Percentiles rank a stretch among this genome's conserved stretches.
Evolutionary conservation across 306 rosid species (phyloP).

Genomic region (Citrullus amarus): DNA sequence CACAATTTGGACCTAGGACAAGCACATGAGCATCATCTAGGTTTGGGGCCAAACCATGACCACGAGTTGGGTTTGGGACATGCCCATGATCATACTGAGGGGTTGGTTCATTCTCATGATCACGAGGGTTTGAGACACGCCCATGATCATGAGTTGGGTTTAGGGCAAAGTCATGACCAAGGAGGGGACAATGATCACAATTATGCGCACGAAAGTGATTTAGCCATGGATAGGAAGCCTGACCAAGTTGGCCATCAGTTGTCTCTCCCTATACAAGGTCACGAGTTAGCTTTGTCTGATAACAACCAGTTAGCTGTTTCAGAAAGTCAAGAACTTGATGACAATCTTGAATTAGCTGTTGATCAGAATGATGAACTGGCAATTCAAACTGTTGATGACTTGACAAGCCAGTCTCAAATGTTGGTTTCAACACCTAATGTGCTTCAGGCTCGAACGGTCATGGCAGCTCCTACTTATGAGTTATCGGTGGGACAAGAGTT

Average conservation of each 20-base stretch:
- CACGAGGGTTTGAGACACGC: constrained; percentile 25
- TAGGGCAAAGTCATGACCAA: constrained; percentile 45
- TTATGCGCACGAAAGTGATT: constrained; percentile 42
- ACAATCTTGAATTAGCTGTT: constrained; percentile 23
- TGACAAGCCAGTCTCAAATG: constrained; percentile 15
- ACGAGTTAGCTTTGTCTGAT: constrained; percentile 24
- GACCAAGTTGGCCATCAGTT: constrained; percentile 47
- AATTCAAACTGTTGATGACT: constrained; percentile 17
- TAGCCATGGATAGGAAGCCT: constrained; percentile 62
- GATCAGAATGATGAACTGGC: constrained; percentile 31
- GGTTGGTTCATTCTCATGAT: constrained; percentile 31
- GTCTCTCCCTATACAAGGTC: constrained; percentile 36
- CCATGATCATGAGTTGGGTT: constrained; percentile 42
- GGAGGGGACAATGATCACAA: constrained; percentile 41
- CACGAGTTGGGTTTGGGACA: constrained; percentile 42
- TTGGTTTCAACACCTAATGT: constrained; percentile 14
- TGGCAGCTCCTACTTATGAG: constrained; percentile 10
- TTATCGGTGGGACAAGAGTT: constrained; percentile 46
- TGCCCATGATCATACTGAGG: constrained; percentile 27
- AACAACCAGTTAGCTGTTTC: constrained; percentile 25
- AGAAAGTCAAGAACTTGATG: constrained; percentile 28
- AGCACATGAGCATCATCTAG: constrained; percentile 36
- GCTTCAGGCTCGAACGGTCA: constrained; percentile 24
- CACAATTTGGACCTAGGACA: constrained; percentile 51
- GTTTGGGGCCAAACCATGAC: constrained; percentile 34